Base-by-base conservation (phyloP, 2,329 filamentous ascomycete species). In the Myotisia sp. region DNA sequence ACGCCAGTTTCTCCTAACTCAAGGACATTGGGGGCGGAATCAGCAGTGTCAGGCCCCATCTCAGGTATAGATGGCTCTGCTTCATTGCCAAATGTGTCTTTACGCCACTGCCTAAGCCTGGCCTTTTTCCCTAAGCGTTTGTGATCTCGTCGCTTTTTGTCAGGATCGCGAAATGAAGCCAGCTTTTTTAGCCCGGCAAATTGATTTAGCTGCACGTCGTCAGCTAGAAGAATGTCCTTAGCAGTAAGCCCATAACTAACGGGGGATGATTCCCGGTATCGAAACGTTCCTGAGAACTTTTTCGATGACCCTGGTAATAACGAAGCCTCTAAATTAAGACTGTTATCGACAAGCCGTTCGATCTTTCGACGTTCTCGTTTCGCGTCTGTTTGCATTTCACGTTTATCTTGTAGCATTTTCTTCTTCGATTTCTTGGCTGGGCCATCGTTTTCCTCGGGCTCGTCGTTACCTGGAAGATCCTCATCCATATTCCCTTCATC, bases 161-260 rank as follows among this genome's bases (percentile, higher is more conserved):
- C 81, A 3, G 68, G 65, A 53, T 94, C 86, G 37, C 90, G 72
- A 65, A 90, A 98, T 4, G 81, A 68, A 3, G 87, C 86, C 39
- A 94, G 71, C 63, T 94, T 95, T 70, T 98, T 98, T 50, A 98
- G 64, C 5, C 90, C 87, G 4, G 79, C 87, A 51, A 79, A 98
- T 44, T 86, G 70, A 57, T 98, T 98, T 44, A 98, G 72, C 35
- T 78, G 75, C 29, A 74, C 65, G 60, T 98, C 90, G 28, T 79
- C 79, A 0, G 86, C 83, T 44, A 92, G 84, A 21, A 98, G 71
- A 47, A 98, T 95, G 57, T 98, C 90, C 41, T 77, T 73, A 1
- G 86, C 68, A 0, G 83, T 92, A 50, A 98, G 74, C 38, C 90
- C 90, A 53, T 92, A 98, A 8, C 79, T 74, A 36, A 79, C 78